These are phyloP conservation scores for Phialophora chinensis DNA, from an alignment of 2,329 filamentous ascomycete genomes.

Conservation along the genomic window DNA sequence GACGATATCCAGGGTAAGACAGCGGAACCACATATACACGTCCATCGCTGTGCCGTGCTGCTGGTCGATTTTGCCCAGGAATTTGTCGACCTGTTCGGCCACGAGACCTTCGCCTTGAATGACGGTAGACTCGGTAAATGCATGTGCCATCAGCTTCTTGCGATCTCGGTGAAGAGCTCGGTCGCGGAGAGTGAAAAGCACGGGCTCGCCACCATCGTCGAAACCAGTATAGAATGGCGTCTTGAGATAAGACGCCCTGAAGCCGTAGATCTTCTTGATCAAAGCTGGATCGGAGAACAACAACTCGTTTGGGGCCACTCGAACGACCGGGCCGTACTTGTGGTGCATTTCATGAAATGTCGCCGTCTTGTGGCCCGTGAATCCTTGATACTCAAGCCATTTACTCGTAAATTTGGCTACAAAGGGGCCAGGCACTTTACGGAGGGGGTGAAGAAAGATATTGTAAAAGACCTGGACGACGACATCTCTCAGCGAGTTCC, in stretches of 20 bases:
- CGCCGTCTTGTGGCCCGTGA: too few relatives aligned
- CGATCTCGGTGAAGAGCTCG: constrained; percentile 1
- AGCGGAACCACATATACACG: constrained; percentile 21
- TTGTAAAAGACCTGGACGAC: too few relatives aligned
- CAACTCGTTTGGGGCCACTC: background rate
- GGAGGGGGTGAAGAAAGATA: too few relatives aligned
- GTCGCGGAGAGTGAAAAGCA: constrained; percentile 13
- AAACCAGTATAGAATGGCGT: background rate
- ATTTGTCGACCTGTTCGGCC: constrained; percentile 9
- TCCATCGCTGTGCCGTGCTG: constrained; percentile 11
- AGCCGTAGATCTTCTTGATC: background rate
- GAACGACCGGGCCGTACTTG: background rate
- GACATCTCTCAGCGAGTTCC: too few relatives aligned
- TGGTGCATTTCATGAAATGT: too few relatives aligned
- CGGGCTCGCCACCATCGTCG: constrained; percentile 1
- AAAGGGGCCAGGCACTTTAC: too few relatives aligned
- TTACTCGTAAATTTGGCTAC: too few relatives aligned
- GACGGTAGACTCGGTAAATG: constrained; percentile 13
- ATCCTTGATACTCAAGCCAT: too few relatives aligned
- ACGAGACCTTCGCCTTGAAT: constrained; percentile 5
- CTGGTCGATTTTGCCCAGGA: constrained; percentile 3
- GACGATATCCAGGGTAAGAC: constrained; percentile 17
- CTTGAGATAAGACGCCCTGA: background rate
- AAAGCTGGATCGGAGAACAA: background rate
- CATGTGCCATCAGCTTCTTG: constrained; percentile 13